Evolutionary conservation across 495 filamentous ascomycete genomes (phyloP).

Genomic region (Talaromyces nanjingensis): DNA sequence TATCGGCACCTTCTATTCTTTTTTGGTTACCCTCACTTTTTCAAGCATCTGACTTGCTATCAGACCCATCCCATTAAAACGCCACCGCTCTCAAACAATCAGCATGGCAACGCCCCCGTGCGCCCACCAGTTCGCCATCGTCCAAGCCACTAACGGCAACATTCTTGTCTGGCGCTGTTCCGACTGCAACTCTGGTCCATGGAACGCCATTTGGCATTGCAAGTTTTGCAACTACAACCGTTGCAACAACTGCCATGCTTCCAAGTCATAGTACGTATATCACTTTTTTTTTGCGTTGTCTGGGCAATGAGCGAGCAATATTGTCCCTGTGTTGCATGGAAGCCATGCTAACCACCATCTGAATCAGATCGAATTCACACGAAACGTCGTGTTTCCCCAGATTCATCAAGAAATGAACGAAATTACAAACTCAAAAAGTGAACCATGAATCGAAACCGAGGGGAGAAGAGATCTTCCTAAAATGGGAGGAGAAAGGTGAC

Average conservation of each 20-base stretch:
- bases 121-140: constrained; percentile 37
- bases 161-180: constrained; percentile 44
- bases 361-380: not conserved
- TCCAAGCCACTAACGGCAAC: constrained; percentile 41
- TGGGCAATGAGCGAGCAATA: not conserved
- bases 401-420: no score
- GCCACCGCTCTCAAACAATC: not conserved
- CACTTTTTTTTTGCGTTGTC: not conserved
- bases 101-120: constrained; percentile 26
- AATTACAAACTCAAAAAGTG: no score
- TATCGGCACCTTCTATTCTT: not conserved
- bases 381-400: not conserved
- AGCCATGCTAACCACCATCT: not conserved
- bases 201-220: constrained; percentile 43
- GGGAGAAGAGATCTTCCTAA: not conserved
- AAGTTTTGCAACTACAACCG: constrained; percentile 42
- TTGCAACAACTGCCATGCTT: constrained; percentile 38
- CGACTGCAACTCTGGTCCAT: constrained; percentile 44
- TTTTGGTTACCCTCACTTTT: not conserved
- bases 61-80: not conserved
- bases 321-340: not conserved
- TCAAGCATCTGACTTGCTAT: not conserved
- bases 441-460: not conserved
- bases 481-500: not conserved
- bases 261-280: constrained; percentile 25